Evolutionary conservation across 345 rosid genomes (phyloP).

Genomic region (Syzygium aqueum): DNA sequence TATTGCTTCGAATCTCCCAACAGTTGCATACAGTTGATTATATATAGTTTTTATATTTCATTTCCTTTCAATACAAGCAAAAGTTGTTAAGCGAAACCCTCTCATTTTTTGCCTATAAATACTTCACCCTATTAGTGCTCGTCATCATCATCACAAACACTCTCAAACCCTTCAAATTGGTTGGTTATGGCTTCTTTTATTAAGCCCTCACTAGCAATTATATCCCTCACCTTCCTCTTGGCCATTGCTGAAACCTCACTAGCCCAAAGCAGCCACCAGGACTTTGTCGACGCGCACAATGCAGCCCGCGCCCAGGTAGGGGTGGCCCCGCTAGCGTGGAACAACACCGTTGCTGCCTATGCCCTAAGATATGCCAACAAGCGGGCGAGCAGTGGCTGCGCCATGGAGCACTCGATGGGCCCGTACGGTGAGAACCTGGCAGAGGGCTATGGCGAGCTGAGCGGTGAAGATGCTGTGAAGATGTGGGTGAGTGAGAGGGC

Average conservation of each 20-base stretch:
- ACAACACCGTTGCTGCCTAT: constrained; percentile 27
- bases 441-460: constrained; percentile 20
- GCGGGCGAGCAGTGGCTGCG: constrained; percentile 15
- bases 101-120: background rate
- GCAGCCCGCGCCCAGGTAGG: constrained; percentile 22
- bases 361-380: constrained; percentile 31
- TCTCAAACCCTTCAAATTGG: background rate
- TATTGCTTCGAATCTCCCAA: background rate
- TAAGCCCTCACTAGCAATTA: background rate
- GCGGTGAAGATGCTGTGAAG: constrained; percentile 23
- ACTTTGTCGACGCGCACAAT: constrained; percentile 41
- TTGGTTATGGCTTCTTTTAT: background rate
- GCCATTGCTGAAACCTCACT: background rate
- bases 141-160: background rate
- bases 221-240: background rate
- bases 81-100: background rate
- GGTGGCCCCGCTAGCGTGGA: constrained; percentile 40
- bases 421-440: constrained; percentile 64
- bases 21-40: background rate
- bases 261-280: constrained; percentile 23
- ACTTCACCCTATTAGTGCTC: background rate
- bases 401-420: constrained; percentile 35
- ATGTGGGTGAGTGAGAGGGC: constrained; percentile 49
- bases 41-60: background rate
- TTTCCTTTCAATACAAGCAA: background rate